phyloP scores from a whole-genome alignment of 441 rosid species.

The Adansonia rubrostipa region DNA sequence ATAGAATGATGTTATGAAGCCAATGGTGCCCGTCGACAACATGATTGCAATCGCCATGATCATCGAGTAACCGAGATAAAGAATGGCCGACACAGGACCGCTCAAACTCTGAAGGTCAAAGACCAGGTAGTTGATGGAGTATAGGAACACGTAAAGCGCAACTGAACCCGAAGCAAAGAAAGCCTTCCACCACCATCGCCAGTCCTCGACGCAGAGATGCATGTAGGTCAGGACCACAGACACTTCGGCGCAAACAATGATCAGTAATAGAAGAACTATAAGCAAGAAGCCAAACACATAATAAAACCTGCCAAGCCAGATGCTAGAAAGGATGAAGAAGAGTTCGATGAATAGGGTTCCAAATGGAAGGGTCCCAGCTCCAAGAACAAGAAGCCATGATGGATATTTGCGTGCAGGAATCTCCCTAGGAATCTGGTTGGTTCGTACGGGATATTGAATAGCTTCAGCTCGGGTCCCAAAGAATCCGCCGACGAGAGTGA shows the following conservation, averaged over 20 bases:
- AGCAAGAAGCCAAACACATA: constrained; percentile 94
- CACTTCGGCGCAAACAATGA: constrained; percentile 93
- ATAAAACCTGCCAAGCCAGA: constrained; percentile 94
- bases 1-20: constrained; percentile 82
- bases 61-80: constrained; percentile 84
- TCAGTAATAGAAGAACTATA: constrained; percentile 71
- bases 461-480: constrained; percentile 76
- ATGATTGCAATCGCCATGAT: constrained; percentile 90
- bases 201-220: constrained; percentile 98
- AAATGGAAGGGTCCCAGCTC: constrained; percentile 98
- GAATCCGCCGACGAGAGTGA: constrained; percentile 88
- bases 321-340: constrained; percentile 91
- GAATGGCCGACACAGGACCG: constrained; percentile 85
- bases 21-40: constrained; percentile 87
- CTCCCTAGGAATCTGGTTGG: constrained; percentile 97
- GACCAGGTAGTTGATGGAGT: constrained; percentile 89
- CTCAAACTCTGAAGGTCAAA: constrained; percentile 90
- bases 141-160: constrained; percentile 76
- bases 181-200: constrained; percentile 99
- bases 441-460: constrained; percentile 78
- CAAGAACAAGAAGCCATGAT: constrained; percentile 97
- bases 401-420: constrained; percentile 91
- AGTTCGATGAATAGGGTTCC: constrained; percentile 95
- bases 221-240: constrained; percentile 92
- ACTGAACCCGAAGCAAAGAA: constrained; percentile 97